Evolutionary conservation across 208 protist species (phyloP).

Genomic region (Leishmania martiniquensis): DNA sequence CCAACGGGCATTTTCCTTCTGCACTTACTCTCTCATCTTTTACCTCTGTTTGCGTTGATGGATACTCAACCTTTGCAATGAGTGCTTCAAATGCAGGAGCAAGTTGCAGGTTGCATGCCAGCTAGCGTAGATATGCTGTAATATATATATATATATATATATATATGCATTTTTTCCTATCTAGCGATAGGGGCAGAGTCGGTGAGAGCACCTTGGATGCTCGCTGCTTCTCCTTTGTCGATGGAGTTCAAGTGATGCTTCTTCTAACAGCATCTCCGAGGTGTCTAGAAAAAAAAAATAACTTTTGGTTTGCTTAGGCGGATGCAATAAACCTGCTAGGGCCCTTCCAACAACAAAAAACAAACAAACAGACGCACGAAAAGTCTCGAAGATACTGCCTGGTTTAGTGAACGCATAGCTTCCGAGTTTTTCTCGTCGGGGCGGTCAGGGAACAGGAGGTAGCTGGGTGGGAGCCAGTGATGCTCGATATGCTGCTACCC

Average conservation of each 20-base stretch:
- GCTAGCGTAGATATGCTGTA: too few species aligned
- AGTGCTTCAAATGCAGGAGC: too few species aligned
- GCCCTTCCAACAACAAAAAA: not conserved
- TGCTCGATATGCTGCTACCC: not conserved
- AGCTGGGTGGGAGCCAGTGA: not conserved
- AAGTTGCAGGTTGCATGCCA: too few species aligned
- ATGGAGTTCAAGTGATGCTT: too few species aligned
- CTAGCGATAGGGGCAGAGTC: not conserved
- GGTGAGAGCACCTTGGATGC: not conserved
- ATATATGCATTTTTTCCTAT: not conserved
- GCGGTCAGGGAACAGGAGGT: not conserved
- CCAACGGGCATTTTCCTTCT: too few species aligned
- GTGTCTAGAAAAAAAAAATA: not conserved
- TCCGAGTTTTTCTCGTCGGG: not conserved
- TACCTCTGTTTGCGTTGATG: too few species aligned
- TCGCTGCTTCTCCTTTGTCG: not conserved
- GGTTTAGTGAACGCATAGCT: too few species aligned
- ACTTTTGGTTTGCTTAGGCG: not conserved
- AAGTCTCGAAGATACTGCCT: too few species aligned
- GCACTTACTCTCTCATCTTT: too few species aligned
- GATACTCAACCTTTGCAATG: too few species aligned
- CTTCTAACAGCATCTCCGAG: not conserved
- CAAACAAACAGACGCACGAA: too few species aligned
- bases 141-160: constrained; percentile 1
- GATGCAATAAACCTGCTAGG: not conserved